Conservation (phyloP, 768 basidiomycete species). For the Harrya chromipes region DNA sequence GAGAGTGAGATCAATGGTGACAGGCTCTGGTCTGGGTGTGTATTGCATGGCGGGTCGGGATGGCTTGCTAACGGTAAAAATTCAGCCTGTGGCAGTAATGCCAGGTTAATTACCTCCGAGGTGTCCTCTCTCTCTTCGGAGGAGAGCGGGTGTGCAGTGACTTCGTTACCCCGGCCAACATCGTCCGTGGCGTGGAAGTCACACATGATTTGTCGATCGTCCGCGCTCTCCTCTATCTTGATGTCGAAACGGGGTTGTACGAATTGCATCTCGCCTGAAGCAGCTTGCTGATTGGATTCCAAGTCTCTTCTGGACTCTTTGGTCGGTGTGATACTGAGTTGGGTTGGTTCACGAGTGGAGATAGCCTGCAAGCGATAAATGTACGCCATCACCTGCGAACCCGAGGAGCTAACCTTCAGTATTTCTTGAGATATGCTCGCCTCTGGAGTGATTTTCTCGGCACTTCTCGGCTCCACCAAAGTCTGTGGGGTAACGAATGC, state of each 20-base stretch:
- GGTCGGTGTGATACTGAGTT: constrained; percentile 14
- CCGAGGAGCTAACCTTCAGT: constrained; percentile 14
- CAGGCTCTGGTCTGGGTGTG: constrained; percentile 20
- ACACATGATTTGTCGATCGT: background rate
- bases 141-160: constrained; percentile 1
- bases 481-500: constrained; percentile 1
- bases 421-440: background rate
- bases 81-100: background rate
- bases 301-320: constrained; percentile 34
- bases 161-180: background rate
- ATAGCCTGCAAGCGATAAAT: constrained; percentile 5
- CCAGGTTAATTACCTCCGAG: constrained; percentile 9
- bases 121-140: constrained; percentile 3
- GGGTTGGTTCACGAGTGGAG: background rate
- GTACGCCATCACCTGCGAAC: background rate
- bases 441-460: background rate
- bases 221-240: constrained; percentile 1
- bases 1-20: constrained; percentile 46
- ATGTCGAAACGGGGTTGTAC: background rate
- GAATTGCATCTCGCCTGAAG: background rate
- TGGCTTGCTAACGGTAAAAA: constrained; percentile 11
- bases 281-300: constrained; percentile 12
- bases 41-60: constrained; percentile 5
- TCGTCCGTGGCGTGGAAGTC: background rate
- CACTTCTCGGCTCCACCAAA: background rate